Percentiles rank a stretch among this genome's conserved stretches.
phyloP scores from a whole-genome alignment of 768 basidiomycete genomes.

The Agrocybe pediades region DNA sequence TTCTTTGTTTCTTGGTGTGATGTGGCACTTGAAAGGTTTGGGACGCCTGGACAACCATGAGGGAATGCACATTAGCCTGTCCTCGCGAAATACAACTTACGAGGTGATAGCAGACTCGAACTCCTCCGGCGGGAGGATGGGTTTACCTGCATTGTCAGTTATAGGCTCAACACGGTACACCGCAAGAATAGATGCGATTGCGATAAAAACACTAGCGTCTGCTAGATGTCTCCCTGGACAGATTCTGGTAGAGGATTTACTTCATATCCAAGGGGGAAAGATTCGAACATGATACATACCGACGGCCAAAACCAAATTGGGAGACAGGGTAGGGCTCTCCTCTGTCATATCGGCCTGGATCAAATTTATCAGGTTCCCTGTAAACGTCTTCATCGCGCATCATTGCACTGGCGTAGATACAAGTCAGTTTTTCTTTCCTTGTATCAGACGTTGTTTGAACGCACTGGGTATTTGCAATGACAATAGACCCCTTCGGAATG shows the following conservation, averaged over 20 bases:
- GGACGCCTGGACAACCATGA: conserved; percentile 21
- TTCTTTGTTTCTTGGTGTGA: conserved; percentile 24
- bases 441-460: neutral
- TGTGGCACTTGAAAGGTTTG: conserved; percentile 26
- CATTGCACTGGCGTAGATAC: conserved; percentile 22
- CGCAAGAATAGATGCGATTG: conserved; percentile 27
- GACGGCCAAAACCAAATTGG: conserved; percentile 29
- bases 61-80: neutral
- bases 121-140: conserved; percentile 32
- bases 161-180: conserved; percentile 25
- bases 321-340: conserved; percentile 24
- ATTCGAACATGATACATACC: conserved; percentile 10
- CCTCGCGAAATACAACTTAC: conserved; percentile 15
- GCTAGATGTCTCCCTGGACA: conserved; percentile 46
- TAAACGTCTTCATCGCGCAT: conserved; percentile 24
- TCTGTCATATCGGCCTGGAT: conserved; percentile 25
- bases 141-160: conserved; percentile 12
- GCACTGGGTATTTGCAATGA: conserved; percentile 27
- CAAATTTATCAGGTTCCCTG: conserved; percentile 20
- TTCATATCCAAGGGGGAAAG: too few relatives aligned
- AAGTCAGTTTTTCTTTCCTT: neutral
- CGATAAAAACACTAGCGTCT: conserved; percentile 38
- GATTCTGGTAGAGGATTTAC: conserved; percentile 9
- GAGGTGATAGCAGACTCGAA: conserved; percentile 34
- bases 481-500: conserved; percentile 32